Base-by-base conservation (phyloP, 1,284 basidiomycete species). In the Cryptococcus sp. region DNA sequence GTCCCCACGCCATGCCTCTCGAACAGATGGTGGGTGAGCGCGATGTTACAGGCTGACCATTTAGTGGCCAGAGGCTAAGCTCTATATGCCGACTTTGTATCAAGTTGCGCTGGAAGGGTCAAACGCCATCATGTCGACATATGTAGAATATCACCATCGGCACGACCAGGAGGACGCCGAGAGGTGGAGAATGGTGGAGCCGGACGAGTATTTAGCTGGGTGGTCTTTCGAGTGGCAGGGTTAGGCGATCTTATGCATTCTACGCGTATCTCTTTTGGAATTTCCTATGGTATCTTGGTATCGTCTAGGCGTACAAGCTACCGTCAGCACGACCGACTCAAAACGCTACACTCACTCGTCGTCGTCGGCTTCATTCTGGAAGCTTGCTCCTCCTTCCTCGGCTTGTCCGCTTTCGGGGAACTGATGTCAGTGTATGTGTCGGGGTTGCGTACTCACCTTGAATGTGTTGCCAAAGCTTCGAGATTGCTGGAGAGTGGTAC, bases 341-440 rank as follows among this genome's bases (percentile, higher is more conserved):
- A 33, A 19, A 21, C 18, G 5, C 12, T 11, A 5, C 9, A 56
- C 63, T 61, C 38, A 65, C 63, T 74, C 72, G 43, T 74, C 72
- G 43, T 74, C 71, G 49, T 74, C 72, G 18, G 71, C 72, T 50
- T 72, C 69, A 51, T 72, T 74, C 50, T 71, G 68, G 68, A 69
- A 70, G 33, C 61, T 57, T n/a, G 72, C 76, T 18, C 69, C 73
- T 1, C 63, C 71, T 35, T 77, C 75, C 46, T 79, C 75, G 38
- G 72, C 78, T 45, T 76, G 69, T 33, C 68, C 73, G 22, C 69
- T 67, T 63, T 97, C 93, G 18, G 95, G 95, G 90, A 99, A 99
- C 78, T 89, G 65, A 88, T 86, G 44, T 56, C 34, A 59, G 53
- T 22, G 14, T 11, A 10, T 11, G 16, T 2, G 6, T 4, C 10